Conservation (phyloP, 2,329 filamentous ascomycete genomes). For the Pyrenochaeta sp. region DNA sequence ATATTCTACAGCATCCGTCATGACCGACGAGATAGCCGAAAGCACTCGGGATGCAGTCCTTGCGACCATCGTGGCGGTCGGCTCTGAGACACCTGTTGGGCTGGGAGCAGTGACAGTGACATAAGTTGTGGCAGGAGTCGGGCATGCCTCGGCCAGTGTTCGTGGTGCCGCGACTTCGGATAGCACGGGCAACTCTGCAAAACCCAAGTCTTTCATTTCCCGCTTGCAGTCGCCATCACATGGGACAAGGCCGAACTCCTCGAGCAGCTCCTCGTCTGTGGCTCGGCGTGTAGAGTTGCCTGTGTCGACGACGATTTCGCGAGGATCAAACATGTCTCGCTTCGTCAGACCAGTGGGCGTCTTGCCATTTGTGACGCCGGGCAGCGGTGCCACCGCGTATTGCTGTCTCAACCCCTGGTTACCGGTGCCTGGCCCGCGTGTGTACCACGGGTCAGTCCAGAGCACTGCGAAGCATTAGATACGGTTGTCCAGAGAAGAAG, state of each 20-base stretch:
- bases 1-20: constrained; percentile 2
- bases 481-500: too few species aligned
- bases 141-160: background rate
- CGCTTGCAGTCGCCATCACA: constrained; percentile 1
- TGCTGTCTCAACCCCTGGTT: background rate
- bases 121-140: background rate
- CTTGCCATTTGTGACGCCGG: background rate
- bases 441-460: constrained; percentile 3
- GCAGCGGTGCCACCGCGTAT: background rate
- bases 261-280: constrained; percentile 1
- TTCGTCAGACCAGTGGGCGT: background rate
- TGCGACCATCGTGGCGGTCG: background rate
- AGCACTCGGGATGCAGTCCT: background rate
- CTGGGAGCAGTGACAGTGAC: background rate
- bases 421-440: background rate
- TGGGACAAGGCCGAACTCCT: constrained; percentile 1
- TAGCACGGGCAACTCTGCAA: constrained; percentile 3
- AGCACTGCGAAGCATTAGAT: too few species aligned
- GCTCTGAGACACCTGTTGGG: too few species aligned
- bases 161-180: background rate
- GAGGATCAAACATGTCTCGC: background rate
- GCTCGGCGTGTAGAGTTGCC: constrained; percentile 1
- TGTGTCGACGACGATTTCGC: constrained; percentile 1
- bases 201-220: constrained; percentile 5
- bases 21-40: background rate